A percentile compares a stretch with the other conserved stretches of the same genome.
Evolutionary conservation across 2,329 filamentous ascomycete species (phyloP).

Genomic region (Aspergillus jensenii): DNA sequence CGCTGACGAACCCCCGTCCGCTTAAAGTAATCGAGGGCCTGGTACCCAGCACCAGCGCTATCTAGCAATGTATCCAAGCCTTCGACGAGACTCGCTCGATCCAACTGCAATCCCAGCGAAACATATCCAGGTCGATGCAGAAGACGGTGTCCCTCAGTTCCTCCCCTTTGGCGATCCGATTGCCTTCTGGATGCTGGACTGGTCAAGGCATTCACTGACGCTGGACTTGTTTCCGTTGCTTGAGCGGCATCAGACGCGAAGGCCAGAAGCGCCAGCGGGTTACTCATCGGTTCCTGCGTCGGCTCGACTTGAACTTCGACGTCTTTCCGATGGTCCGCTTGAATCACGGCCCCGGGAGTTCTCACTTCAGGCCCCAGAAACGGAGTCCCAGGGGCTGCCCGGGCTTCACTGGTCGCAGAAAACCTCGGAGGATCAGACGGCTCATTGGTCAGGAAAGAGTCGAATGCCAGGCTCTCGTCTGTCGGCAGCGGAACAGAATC

Average conservation of each 20-base stretch:
- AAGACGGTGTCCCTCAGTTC: constrained; percentile 1
- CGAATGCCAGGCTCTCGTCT: not conserved
- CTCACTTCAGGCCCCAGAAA: not conserved
- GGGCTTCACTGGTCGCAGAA: not conserved
- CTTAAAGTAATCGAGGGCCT: constrained; percentile 24
- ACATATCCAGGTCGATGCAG: constrained; percentile 22
- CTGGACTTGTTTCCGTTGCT: not conserved
- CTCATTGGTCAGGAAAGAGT: not conserved
- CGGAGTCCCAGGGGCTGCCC: not conserved
- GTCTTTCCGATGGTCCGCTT: not conserved
- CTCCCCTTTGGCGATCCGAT: not conserved
- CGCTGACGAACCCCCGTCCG: constrained; percentile 8
- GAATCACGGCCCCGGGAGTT: not conserved
- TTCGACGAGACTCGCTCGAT: constrained; percentile 18
- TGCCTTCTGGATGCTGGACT: not conserved
- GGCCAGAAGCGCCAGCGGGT: constrained; percentile 28
- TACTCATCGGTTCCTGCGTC: constrained; percentile 24
- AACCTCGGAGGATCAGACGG: not conserved
- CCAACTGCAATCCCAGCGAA: constrained; percentile 25
- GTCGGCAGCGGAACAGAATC: not conserved
- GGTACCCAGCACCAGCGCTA: not conserved
- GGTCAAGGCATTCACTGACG: not conserved
- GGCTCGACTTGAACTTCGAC: not conserved
- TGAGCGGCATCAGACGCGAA: constrained; percentile 26
- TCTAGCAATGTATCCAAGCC: constrained; percentile 21